phyloP scores from a whole-genome alignment of 2,329 filamentous ascomycete species.

The Scytalidium sp. region DNA sequence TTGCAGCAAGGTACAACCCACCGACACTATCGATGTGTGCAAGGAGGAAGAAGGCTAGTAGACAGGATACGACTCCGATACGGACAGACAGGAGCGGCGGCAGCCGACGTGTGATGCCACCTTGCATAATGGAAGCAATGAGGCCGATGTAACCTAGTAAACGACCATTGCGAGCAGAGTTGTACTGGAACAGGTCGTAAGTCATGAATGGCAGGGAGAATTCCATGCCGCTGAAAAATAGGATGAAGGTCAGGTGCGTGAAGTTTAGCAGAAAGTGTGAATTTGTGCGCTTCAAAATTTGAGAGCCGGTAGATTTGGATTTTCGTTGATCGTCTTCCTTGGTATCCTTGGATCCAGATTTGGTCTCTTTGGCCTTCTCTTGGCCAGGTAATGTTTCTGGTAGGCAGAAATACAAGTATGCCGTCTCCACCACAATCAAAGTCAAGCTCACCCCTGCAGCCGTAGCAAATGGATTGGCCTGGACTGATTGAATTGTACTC shows the following conservation, averaged over 20 bases:
- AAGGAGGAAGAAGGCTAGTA: slow-evolving; percentile 77
- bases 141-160: slow-evolving; percentile 90
- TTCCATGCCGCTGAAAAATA: slow-evolving; percentile 98
- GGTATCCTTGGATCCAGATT: slow-evolving; percentile 18
- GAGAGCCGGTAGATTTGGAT: slow-evolving; percentile 10
- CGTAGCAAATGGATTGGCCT: slow-evolving; percentile 89
- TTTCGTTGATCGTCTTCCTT: slow-evolving; percentile 14
- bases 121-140: slow-evolving; percentile 88
- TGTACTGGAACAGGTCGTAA: slow-evolving; percentile 86
- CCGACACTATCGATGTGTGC: slow-evolving; percentile 63
- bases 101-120: slow-evolving; percentile 82
- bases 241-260: slow-evolving; percentile 84
- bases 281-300: slow-evolving; percentile 56
- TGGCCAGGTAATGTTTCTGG: slow-evolving; percentile 79
- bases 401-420: slow-evolving; percentile 79
- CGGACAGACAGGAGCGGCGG: slow-evolving; percentile 78
- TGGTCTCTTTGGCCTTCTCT: slow-evolving; percentile 30
- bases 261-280: slow-evolving; percentile 79
- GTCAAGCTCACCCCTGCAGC: slow-evolving; percentile 85
- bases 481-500: slow-evolving; percentile 71
- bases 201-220: slow-evolving; percentile 98
- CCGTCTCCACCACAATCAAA: slow-evolving; percentile 81
- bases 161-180: slow-evolving; percentile 74
- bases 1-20: slow-evolving; percentile 77
- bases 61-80: slow-evolving; percentile 73